These are phyloP conservation scores for Ramaria rubella DNA, from an alignment of 768 basidiomycete species.

Conservation along the genomic window DNA sequence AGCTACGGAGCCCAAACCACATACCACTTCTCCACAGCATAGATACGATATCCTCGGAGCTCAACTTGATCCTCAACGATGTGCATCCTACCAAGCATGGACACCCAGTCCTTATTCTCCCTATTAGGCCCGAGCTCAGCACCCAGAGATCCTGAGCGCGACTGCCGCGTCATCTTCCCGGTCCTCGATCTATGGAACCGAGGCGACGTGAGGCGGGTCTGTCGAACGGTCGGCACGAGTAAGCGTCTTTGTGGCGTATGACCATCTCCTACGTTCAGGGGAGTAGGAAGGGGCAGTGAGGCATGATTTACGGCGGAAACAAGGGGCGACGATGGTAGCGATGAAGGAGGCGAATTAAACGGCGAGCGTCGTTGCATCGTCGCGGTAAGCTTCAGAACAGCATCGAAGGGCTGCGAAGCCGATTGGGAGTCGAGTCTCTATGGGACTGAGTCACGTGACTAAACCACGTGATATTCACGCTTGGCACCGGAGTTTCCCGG, in stretches of 20 bases:
- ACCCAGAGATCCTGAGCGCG: not conserved
- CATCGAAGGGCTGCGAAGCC: too few species aligned
- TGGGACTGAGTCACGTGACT: too few species aligned
- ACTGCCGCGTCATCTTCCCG: not conserved
- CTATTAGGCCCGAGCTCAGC: not conserved
- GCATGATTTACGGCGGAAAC: not conserved
- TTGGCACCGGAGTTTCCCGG: too few species aligned
- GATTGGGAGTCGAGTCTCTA: too few species aligned
- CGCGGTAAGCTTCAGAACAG: not conserved
- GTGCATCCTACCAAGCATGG: constrained; percentile 2
- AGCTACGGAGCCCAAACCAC: not conserved
- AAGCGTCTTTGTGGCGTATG: not conserved
- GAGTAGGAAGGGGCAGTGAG: not conserved
- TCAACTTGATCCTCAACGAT: constrained; percentile 42
- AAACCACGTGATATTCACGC: too few species aligned
- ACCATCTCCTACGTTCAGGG: not conserved
- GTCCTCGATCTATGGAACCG: not conserved
- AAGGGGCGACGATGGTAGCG: constrained; percentile 5
- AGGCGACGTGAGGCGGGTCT: not conserved
- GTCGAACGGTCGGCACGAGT: constrained; percentile 5
- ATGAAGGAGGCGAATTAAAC: constrained; percentile 1
- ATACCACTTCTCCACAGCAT: constrained; percentile 82
- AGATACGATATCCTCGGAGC: constrained; percentile 67
- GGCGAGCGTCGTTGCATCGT: not conserved
- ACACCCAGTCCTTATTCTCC: constrained; percentile 7